Conservation (phyloP, 441 rosid species). For the Croton laevigatus region DNA sequence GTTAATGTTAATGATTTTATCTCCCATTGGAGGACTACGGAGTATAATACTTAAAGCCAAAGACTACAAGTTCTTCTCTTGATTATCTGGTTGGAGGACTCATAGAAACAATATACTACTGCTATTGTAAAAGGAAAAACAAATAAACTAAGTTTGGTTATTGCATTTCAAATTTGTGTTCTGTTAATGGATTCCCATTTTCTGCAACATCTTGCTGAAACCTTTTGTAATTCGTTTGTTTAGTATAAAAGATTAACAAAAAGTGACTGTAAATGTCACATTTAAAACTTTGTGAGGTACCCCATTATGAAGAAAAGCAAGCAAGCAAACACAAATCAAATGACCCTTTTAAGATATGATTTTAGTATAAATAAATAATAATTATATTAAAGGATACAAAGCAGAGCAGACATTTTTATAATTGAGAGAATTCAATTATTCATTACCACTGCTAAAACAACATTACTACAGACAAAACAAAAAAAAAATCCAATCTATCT, state of each 20-base stretch:
- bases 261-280: too few relatives aligned
- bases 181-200: too few relatives aligned
- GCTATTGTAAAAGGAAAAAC: too few relatives aligned
- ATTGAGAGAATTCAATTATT: not conserved
- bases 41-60: conserved; percentile 52
- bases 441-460: not conserved
- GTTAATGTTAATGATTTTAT: conserved; percentile 41
- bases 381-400: not conserved
- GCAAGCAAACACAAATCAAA: not conserved
- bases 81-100: conserved; percentile 5
- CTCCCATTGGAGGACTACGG: conserved; percentile 75
- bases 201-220: not conserved
- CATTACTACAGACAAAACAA: too few relatives aligned
- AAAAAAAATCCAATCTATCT: not conserved
- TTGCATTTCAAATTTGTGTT: too few relatives aligned
- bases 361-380: not conserved
- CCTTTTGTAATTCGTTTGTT: too few relatives aligned
- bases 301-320: not conserved
- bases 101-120: not conserved
- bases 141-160: too few relatives aligned
- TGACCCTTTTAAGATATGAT: not conserved
- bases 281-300: not conserved
- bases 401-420: not conserved
- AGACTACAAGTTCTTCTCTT: conserved; percentile 55
- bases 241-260: too few relatives aligned